A percentile compares a stretch with the other conserved stretches of the same genome.
Evolutionary conservation across 2,329 filamentous ascomycete genomes (phyloP).

Genomic region (Alternaria panax): DNA sequence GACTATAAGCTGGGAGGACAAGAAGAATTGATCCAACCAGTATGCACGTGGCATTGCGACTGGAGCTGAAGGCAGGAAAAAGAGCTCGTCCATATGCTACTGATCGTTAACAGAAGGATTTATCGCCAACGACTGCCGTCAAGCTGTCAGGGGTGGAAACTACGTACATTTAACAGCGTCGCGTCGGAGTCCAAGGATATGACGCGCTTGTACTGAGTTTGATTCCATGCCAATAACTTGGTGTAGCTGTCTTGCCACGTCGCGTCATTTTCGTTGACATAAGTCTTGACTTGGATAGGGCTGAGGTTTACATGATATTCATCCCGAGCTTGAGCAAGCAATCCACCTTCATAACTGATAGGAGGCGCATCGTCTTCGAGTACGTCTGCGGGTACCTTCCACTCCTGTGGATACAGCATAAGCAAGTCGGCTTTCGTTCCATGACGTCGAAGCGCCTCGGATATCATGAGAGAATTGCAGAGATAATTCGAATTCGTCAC

Average conservation of each 20-base stretch:
- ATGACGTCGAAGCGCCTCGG: slow-evolving; percentile 46
- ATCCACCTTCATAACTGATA: neutral
- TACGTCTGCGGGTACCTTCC: neutral
- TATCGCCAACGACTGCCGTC: neutral
- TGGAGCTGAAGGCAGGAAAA: slow-evolving; percentile 65
- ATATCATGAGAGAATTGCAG: slow-evolving; percentile 50
- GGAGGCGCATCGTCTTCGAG: neutral
- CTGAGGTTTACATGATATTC: neutral
- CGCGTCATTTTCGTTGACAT: neutral
- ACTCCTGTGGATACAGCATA: slow-evolving; percentile 11
- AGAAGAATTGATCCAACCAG: slow-evolving; percentile 60
- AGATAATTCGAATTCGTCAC: slow-evolving; percentile 41
- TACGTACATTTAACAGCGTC: neutral
- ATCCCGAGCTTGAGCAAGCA: neutral
- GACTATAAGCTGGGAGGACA: slow-evolving; percentile 67
- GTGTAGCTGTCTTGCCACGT: neutral
- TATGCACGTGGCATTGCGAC: slow-evolving; percentile 75
- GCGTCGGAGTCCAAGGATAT: neutral
- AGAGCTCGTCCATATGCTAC: slow-evolving; percentile 70
- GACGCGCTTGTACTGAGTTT: slow-evolving; percentile 1
- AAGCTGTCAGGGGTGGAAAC: no score
- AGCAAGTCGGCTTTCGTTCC: slow-evolving; percentile 29
- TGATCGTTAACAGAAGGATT: neutral
- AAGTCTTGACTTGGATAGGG: neutral
- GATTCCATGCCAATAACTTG: neutral